Percentiles rank a stretch among this genome's conserved stretches.
These are phyloP conservation scores for Pleodorina starrii DNA, from an alignment of 139 green algal genomes.

Conservation along the genomic window DNA sequence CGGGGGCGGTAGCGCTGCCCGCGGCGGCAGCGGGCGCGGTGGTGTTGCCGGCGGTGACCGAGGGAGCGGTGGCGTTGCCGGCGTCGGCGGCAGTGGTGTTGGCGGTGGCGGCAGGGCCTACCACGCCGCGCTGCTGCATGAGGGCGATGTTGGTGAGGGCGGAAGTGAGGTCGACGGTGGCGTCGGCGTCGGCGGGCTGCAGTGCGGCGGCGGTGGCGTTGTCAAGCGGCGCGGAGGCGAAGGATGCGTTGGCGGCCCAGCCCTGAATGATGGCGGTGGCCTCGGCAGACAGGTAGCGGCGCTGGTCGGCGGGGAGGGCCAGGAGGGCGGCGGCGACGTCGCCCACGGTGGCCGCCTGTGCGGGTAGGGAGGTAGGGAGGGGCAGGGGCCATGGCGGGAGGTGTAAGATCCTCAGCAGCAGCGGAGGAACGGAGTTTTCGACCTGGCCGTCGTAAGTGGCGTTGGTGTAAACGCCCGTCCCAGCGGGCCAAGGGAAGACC, in stretches of 20 bases:
- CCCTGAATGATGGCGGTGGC: constrained; percentile 2
- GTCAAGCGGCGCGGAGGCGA: background rate
- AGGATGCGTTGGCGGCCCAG: background rate
- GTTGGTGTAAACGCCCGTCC: no score
- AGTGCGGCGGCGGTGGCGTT: background rate
- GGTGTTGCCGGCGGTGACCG: background rate
- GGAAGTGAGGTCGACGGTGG: background rate
- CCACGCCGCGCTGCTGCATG: constrained; percentile 20
- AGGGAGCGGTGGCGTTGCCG: background rate
- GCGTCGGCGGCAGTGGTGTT: background rate
- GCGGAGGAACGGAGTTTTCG: no score
- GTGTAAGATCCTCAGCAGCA: no score
- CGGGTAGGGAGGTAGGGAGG: no score
- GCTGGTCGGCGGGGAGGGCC: constrained; percentile 27
- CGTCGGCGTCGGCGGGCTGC: background rate
- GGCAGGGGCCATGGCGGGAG: no score
- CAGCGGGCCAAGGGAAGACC: no score
- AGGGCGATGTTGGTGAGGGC: constrained; percentile 30
- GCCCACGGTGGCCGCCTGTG: no score
- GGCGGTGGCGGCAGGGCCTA: background rate
- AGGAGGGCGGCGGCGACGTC: constrained; percentile 21
- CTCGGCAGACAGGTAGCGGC: background rate
- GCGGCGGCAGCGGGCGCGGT: background rate
- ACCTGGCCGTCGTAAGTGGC: no score
- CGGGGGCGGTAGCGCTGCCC: background rate